These are phyloP conservation scores for Pythium sukuiense DNA, from an alignment of 352 stramenopile species.

Conservation along the genomic window DNA sequence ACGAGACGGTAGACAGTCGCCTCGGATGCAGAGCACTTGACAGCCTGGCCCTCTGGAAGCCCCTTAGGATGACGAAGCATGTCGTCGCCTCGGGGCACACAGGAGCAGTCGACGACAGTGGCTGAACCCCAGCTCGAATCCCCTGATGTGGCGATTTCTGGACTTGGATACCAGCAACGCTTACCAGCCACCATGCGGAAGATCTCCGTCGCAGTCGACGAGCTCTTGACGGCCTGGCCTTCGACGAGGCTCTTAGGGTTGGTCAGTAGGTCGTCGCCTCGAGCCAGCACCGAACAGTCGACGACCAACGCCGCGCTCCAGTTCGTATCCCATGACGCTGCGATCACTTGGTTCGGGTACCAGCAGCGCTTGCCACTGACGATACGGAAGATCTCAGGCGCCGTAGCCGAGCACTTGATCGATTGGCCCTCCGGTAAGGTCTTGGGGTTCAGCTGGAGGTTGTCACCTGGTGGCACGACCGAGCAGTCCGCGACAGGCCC, in stretches of 20 bases:
- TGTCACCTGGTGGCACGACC: no score
- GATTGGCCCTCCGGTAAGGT: conserved; percentile 5
- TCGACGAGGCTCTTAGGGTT: not conserved
- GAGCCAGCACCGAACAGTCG: not conserved
- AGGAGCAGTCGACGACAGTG: conserved; percentile 11
- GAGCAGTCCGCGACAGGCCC: no score
- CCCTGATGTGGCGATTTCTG: no score
- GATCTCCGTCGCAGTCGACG: not conserved
- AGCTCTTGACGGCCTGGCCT: not conserved
- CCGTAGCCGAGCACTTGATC: conserved; percentile 13
- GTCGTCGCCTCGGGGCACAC: no score
- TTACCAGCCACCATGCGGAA: not conserved
- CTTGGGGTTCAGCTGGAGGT: not conserved
- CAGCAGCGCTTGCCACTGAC: conserved; percentile 6
- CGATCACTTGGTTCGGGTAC: conserved; percentile 6
- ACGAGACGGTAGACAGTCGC: conserved; percentile 22
- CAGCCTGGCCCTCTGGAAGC: conserved; percentile 23
- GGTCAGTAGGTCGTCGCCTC: not conserved
- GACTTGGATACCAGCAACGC: not conserved
- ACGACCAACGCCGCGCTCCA: not conserved
- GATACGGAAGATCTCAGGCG: conserved; percentile 5
- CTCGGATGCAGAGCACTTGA: conserved; percentile 20
- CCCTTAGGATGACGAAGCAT: no score
- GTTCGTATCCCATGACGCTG: not conserved
- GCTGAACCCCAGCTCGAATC: not conserved